Conservation (phyloP, 1,284 basidiomycete genomes). For the Caloboletus firmus region DNA sequence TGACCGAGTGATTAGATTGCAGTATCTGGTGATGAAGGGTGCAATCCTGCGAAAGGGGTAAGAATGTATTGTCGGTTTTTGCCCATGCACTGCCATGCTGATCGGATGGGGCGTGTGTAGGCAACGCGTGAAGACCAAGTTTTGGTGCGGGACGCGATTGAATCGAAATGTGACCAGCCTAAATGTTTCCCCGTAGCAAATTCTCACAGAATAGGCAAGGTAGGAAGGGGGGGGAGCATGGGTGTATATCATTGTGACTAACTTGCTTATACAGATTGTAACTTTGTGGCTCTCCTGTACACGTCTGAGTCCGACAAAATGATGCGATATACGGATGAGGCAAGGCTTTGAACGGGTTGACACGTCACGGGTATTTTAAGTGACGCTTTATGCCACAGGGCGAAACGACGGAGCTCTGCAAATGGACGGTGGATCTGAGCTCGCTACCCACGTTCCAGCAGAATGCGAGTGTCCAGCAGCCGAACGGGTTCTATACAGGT, state of each 20-base stretch:
- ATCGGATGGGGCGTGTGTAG: constrained; percentile 37
- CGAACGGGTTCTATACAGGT: constrained; percentile 78
- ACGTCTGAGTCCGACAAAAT: constrained; percentile 70
- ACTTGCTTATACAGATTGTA: constrained; percentile 50
- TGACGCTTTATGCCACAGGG: constrained; percentile 42
- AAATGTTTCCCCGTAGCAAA: constrained; percentile 52
- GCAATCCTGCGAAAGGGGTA: constrained; percentile 81
- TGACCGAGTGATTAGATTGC: constrained; percentile 50
- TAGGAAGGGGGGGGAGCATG: constrained; percentile 29
- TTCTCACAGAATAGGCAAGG: constrained; percentile 68
- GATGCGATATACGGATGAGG: constrained; percentile 81
- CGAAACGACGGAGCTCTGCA: constrained; percentile 72
- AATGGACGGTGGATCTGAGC: constrained; percentile 81
- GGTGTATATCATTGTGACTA: constrained; percentile 1
- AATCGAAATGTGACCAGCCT: constrained; percentile 8
- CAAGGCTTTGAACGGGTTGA: constrained; percentile 28
- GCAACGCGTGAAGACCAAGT: constrained; percentile 74
- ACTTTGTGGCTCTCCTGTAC: constrained; percentile 76
- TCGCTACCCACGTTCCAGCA: constrained; percentile 74
- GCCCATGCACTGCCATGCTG: constrained; percentile 19
- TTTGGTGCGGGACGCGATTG: constrained; percentile 53
- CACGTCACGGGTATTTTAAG: constrained; percentile 11
- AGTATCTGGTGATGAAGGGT: constrained; percentile 80
- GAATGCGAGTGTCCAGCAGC: constrained; percentile 52
- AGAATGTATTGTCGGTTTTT: constrained; percentile 20